Evolutionary conservation across 371 early-diverging fungal genomes (phyloP), one percentile per base, ranked within the genome.

Genomic region (Conidiobolus incongruus): DNA sequence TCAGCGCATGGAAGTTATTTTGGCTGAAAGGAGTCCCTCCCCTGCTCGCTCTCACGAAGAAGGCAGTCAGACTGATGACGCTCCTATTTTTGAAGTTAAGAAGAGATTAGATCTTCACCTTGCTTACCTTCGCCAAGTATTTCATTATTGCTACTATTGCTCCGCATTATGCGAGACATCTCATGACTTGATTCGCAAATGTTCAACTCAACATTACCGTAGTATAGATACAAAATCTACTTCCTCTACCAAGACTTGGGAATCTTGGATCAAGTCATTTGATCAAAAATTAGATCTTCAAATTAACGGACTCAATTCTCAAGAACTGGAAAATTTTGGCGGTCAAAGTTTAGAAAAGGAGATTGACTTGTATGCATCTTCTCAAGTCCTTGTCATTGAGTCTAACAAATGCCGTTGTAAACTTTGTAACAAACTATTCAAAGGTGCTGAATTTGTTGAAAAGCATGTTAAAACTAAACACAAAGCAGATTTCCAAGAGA

Each of bases 101-200:
- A 63, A 71, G 19, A 58, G 62, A 20, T 59, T 94, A 45, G 95
- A 94, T 55, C 52, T 91, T 48, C 60, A 70, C 43, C 67, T 91
- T 35, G 69, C 69, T 46, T 94, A 92, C 48, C 61, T 90, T 29
- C 73, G 89, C 40, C 68, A 72, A n/a, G 89, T 90, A 5, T 89
- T 90, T 59, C 68, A 75, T 55, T 92, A 79, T 49, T 91, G 91
- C 64, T 92, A 89, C 61, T 94, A 94, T 64, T 80, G 81, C 49
- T 85, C 77, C 13, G 53, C 73, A 24, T 86, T 83, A 32, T 72
- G 78, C 34, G 79, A 81, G 43, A 77, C 75, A 29, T 47, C 66
- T 2, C 87, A 91, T 52, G 92, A 91, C 52, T 72, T 88, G 49
- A 48, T 55, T 22, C 72, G 91, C 46, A 73, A 75, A 46, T 82